Base-by-base conservation (phyloP, 371 early-diverging fungal species). In the Entomophthora muscae region DNA sequence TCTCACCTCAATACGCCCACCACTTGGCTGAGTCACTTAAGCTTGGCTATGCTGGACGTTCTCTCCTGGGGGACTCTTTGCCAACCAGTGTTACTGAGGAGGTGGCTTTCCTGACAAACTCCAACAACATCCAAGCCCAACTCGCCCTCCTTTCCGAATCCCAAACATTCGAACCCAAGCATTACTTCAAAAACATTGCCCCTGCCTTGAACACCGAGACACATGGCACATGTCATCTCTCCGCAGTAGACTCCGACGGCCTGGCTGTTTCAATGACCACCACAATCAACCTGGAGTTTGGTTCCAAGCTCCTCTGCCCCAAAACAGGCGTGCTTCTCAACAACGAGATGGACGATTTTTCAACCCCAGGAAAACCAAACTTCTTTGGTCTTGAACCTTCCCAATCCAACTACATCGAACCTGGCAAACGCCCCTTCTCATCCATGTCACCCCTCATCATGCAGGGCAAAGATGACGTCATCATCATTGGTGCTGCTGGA, bases 271-370 rank as follows among this genome's bases (percentile, higher is more conserved):
- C 91, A 0, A 55, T 98, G 60, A 98, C 98, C 1, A 88, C 90
- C n/a, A 95, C 99, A 0, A 81, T 97, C 24, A 97, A 99, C 75
- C 73, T 95, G 21, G 69, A 85, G 23, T 99, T 97, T 78, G 99
- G 99, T 0, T 85, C 95, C 1, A 86, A 85, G 51, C 68, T 98
- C 22, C 82, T 99, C 85, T 95, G 98, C 71, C 83, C 83, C 1
- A 73, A 66, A n/a, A 94, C 98, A 0, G 99, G 99, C n/a, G 80
- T 99, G 29, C 86, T 99, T 33, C 76, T 99, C 33, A 99, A 99
- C 75, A 83, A 98, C 70, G 84, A 97, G 69, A 96, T 99, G 88
- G 98, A 98, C 71, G 99, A 99, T 69, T 99, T 99, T 70, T 87
- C 89, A 57, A 90, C 91, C 27, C 93, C 94, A 31, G 85, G 86